phyloP scores from a whole-genome alignment of 441 rosid species.

The Hypseocharis bilobata region DNA sequence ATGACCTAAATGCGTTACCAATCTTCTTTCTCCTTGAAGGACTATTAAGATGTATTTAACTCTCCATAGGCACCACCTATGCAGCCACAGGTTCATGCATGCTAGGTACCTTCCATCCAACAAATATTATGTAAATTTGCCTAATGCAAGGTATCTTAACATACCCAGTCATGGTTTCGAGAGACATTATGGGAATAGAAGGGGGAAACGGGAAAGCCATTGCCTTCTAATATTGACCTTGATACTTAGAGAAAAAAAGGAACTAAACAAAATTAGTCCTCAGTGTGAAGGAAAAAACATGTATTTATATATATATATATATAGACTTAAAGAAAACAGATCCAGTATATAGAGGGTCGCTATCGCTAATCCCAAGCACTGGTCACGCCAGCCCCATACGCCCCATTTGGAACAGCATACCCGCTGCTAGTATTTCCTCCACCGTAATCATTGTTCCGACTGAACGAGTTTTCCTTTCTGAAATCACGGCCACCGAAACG shows the following conservation, averaged over 20 bases:
- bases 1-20: too few relatives aligned
- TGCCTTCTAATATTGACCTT: background rate
- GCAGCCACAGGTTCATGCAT: background rate
- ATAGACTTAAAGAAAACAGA: slow-evolving; percentile 15
- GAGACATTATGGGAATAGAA: too few relatives aligned
- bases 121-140: too few relatives aligned
- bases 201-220: background rate
- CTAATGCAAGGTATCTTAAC: too few relatives aligned
- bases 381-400: slow-evolving; percentile 45
- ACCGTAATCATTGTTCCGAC: slow-evolving; percentile 35
- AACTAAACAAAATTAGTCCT: slow-evolving; percentile 9
- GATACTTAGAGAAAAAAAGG: background rate
- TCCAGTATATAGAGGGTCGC: slow-evolving; percentile 11
- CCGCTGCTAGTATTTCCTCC: slow-evolving; percentile 40
- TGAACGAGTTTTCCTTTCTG: slow-evolving; percentile 47
- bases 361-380: slow-evolving; percentile 80
- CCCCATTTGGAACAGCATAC: slow-evolving; percentile 45
- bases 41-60: too few relatives aligned
- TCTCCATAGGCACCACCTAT: too few relatives aligned
- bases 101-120: background rate
- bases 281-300: slow-evolving; percentile 15
- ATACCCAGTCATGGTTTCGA: too few relatives aligned
- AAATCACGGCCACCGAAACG: slow-evolving; percentile 62
- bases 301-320: slow-evolving; percentile 3
- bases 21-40: background rate